phyloP scores from a whole-genome alignment of 2,329 filamentous ascomycete genomes.

The Didymella arachidicola region DNA sequence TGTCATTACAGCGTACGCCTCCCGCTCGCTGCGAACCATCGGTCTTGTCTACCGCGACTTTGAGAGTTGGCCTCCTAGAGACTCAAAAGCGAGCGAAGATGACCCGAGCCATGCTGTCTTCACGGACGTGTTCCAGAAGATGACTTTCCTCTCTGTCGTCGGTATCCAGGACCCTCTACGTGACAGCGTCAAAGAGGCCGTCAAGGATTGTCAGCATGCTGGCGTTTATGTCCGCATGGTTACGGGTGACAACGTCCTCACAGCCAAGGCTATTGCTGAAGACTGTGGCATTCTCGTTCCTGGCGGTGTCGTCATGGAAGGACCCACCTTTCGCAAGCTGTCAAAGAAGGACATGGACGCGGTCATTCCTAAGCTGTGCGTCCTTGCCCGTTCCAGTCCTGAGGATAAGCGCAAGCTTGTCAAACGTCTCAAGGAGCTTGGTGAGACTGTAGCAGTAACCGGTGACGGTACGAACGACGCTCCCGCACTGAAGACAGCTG shows the following conservation, averaged over 20 bases:
- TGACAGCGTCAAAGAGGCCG: constrained; percentile 75
- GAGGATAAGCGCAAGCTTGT: constrained; percentile 74
- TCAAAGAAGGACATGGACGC: constrained; percentile 64
- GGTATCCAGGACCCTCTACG: constrained; percentile 85
- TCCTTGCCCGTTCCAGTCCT: constrained; percentile 72
- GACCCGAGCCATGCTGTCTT: constrained; percentile 70
- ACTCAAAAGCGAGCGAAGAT: constrained; percentile 66
- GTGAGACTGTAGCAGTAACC: constrained; percentile 82
- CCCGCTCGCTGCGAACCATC: constrained; percentile 82
- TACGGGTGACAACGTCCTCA: constrained; percentile 82
- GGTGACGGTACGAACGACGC: constrained; percentile 87
- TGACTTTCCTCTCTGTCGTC: constrained; percentile 77
- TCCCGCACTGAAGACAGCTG: constrained; percentile 79
- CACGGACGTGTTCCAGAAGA: constrained; percentile 72
- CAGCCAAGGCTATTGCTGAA: constrained; percentile 78
- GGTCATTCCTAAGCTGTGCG: constrained; percentile 69
- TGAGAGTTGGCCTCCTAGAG: constrained; percentile 77
- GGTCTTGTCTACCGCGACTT: constrained; percentile 86
- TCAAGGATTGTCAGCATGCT: constrained; percentile 74
- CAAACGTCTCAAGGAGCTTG: constrained; percentile 68
- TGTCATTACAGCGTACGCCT: constrained; percentile 80
- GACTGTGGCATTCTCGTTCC: constrained; percentile 80
- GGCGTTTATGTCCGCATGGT: constrained; percentile 86
- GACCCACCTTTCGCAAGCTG: constrained; percentile 78
- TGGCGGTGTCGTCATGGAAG: constrained; percentile 77